Evolutionary conservation across 306 rosid genomes (phyloP).

Genomic region (Rosa persica): DNA sequence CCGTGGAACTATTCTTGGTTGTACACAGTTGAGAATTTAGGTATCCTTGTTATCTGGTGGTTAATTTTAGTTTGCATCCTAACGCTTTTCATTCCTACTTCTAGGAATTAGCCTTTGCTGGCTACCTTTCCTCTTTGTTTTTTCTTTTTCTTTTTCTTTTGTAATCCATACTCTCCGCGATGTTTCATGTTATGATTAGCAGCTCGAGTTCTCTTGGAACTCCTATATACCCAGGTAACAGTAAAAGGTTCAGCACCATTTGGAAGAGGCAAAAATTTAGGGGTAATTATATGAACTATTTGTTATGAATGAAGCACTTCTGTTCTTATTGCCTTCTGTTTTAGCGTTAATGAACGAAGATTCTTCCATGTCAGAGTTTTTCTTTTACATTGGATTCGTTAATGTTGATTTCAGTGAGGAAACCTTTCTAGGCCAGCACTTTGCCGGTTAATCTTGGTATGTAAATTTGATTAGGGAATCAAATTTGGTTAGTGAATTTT

Average conservation of each 20-base stretch:
- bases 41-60: conserved; percentile 22
- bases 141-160: conserved; percentile 32
- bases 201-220: conserved; percentile 21
- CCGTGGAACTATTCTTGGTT: conserved; percentile 84
- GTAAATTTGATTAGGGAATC: not conserved
- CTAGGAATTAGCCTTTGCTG: conserved; percentile 35
- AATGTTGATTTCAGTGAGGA: not conserved
- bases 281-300: conserved; percentile 8
- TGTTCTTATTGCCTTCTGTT: not conserved
- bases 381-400: not conserved
- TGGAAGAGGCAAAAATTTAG: conserved; percentile 21
- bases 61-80: conserved; percentile 17
- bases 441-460: not conserved
- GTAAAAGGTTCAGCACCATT: conserved; percentile 20
- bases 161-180: conserved; percentile 43
- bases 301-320: conserved; percentile 11
- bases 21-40: conserved; percentile 87
- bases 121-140: conserved; percentile 40
- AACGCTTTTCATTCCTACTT: conserved; percentile 1
- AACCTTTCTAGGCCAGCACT: not conserved
- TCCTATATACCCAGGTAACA: conserved; percentile 5
- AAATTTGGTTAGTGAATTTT: not conserved
- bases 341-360: not conserved
- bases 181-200: conserved; percentile 23
- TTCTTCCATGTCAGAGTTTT: not conserved